phyloP scores from a whole-genome alignment of 116 monocot genomes.

The Zostera marina region DNA sequence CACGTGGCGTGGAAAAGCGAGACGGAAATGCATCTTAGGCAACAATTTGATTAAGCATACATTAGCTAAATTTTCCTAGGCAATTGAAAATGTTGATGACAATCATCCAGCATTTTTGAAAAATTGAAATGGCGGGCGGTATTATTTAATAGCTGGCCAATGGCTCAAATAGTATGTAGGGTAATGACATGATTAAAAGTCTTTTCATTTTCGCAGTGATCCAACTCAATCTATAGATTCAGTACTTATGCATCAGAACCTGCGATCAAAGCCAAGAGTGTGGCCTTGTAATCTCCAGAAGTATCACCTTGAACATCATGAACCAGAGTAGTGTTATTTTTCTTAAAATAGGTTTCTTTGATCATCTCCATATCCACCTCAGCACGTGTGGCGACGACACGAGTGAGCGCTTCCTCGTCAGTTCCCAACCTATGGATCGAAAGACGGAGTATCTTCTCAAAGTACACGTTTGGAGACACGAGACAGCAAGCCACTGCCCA shows the following conservation, averaged over 20 bases:
- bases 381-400: conserved; percentile 34
- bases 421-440: conserved; percentile 25
- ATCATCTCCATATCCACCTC: conserved; percentile 36
- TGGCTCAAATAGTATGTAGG: too few relatives aligned
- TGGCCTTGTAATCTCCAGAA: conserved; percentile 28
- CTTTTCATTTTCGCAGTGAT: too few relatives aligned
- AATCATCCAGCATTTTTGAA: too few relatives aligned
- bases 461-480: conserved; percentile 8
- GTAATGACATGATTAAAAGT: too few relatives aligned
- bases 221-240: too few relatives aligned
- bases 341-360: conserved; percentile 26
- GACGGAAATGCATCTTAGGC: conserved; percentile 84
- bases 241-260: conserved; percentile 1
- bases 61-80: too few relatives aligned
- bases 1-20: conserved; percentile 93
- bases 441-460: conserved; percentile 15
- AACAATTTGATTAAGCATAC: conserved; percentile 54
- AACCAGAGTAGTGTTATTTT: conserved; percentile 28
- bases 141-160: too few relatives aligned
- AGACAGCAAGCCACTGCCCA: neutral
- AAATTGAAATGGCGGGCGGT: too few relatives aligned
- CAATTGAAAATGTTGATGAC: too few relatives aligned
- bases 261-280: conserved; percentile 39
- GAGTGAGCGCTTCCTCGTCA: conserved; percentile 34
- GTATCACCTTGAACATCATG: conserved; percentile 25